Percentiles rank a stretch among this genome's conserved stretches.
Conservation (phyloP, 129 eudicot species). For the Centrapalus pauciflorus region DNA sequence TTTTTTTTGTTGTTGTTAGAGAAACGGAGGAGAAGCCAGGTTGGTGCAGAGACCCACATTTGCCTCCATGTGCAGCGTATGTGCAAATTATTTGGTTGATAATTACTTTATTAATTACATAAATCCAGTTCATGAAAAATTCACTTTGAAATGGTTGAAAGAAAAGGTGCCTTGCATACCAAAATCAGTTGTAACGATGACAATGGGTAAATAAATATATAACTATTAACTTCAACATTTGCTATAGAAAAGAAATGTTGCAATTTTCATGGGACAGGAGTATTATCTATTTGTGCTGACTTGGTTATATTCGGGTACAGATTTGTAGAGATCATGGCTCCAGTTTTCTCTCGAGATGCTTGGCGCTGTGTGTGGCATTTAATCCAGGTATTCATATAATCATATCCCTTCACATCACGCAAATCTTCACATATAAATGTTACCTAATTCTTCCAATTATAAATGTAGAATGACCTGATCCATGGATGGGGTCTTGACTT, state of each 20-base stretch:
- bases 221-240: not conserved
- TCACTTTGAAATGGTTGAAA: not conserved
- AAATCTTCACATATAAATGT: slow-evolving; percentile 1
- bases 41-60: slow-evolving; percentile 80
- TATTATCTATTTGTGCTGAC: not conserved
- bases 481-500: slow-evolving; percentile 99
- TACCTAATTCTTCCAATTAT: slow-evolving; percentile 2
- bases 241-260: not conserved
- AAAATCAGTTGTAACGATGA: not conserved
- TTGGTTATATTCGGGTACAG: slow-evolving; percentile 34
- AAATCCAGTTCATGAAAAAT: not conserved
- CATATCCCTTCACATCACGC: not conserved
- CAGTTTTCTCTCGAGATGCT: slow-evolving; percentile 87
- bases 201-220: not conserved
- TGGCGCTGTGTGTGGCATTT: slow-evolving; percentile 99
- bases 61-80: slow-evolving; percentile 96
- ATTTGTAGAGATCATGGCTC: slow-evolving; percentile 97
- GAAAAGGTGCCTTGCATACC: not conserved
- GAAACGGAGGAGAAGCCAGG: slow-evolving; percentile 67
- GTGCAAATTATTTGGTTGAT: slow-evolving; percentile 9
- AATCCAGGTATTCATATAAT: slow-evolving; percentile 57
- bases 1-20: slow-evolving; percentile 29
- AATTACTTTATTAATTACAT: not conserved
- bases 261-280: not conserved
- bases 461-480: slow-evolving; percentile 82